Evolutionary conservation across 371 early-diverging fungal genomes (phyloP).

Genomic region (Zopfochytrium polystomum): DNA sequence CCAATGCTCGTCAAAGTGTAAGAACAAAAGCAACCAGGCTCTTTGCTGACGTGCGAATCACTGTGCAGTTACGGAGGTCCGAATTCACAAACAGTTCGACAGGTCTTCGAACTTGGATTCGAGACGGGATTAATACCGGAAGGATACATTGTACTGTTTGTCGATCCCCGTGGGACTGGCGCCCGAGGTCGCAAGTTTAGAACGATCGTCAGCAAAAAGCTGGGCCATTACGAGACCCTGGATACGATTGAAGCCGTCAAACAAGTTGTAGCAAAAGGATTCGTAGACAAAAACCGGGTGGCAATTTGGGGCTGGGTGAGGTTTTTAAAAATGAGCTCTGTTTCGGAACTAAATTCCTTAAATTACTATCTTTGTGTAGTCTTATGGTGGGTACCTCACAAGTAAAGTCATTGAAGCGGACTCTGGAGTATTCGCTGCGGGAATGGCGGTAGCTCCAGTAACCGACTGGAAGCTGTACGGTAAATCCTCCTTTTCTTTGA

Average conservation of each 20-base stretch:
- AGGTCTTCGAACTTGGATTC: constrained; percentile 67
- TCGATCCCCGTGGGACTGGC: constrained; percentile 91
- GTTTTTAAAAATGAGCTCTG: constrained; percentile 7
- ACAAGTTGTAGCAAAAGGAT: constrained; percentile 60
- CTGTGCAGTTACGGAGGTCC: constrained; percentile 83
- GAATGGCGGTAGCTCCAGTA: constrained; percentile 95
- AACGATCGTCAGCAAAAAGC: constrained; percentile 66
- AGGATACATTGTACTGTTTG: constrained; percentile 34
- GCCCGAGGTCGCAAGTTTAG: constrained; percentile 81
- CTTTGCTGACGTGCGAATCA: not conserved
- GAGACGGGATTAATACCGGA: constrained; percentile 46
- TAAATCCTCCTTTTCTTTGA: constrained; percentile 20
- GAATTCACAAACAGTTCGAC: constrained; percentile 78
- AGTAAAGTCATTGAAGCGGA: constrained; percentile 81
- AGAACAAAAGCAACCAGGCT: not conserved
- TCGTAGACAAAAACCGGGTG: constrained; percentile 73
- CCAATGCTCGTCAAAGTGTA: constrained; percentile 89
- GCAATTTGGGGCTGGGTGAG: constrained; percentile 91
- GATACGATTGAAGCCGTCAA: constrained; percentile 85
- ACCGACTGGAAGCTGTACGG: constrained; percentile 87
- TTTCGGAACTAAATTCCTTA: not conserved
- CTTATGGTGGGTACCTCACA: constrained; percentile 91
- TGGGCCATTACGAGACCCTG: constrained; percentile 78
- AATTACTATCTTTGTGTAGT: constrained; percentile 38
- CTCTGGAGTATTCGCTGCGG: constrained; percentile 74